Conservation (phyloP, 2,329 filamentous ascomycete genomes). For the Clonostachys byssicola region DNA sequence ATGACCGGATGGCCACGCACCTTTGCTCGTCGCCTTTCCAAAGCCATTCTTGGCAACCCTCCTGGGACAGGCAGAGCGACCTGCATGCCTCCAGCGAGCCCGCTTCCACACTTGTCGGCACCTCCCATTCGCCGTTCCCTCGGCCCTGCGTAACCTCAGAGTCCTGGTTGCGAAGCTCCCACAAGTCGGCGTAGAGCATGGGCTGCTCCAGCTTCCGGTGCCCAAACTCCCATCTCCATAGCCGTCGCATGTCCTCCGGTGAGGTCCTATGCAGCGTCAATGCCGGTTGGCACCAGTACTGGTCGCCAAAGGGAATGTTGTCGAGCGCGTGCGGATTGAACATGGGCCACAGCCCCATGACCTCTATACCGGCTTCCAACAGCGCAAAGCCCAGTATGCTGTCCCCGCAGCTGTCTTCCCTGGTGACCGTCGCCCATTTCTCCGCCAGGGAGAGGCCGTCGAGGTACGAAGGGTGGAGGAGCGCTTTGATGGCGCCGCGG, state of each 20-base stretch:
- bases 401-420: conserved; percentile 47
- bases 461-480: conserved; percentile 29
- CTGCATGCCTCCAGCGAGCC: conserved; percentile 17
- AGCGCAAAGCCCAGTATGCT: conserved; percentile 44
- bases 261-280: conserved; percentile 43
- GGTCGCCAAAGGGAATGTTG: conserved; percentile 36
- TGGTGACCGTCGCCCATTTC: conserved; percentile 32
- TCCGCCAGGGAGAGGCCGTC: conserved; percentile 28
- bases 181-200: conserved; percentile 28
- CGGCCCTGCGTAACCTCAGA: conserved; percentile 18
- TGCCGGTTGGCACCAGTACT: conserved; percentile 46
- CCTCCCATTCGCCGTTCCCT: conserved; percentile 17
- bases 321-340: conserved; percentile 47
- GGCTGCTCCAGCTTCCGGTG: conserved; percentile 23
- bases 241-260: conserved; percentile 38
- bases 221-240: conserved; percentile 41
- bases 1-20: conserved; percentile 17
- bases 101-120: conserved; percentile 14
- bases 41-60: conserved; percentile 19
- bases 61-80: conserved; percentile 15
- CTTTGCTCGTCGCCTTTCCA: conserved; percentile 19
- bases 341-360: conserved; percentile 44
- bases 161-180: conserved; percentile 25
- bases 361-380: conserved; percentile 32
- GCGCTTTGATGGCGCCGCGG: conserved; percentile 34